Base-by-base conservation (phyloP, 208 protist species). In the Acanthamoeba castellanii region DNA sequence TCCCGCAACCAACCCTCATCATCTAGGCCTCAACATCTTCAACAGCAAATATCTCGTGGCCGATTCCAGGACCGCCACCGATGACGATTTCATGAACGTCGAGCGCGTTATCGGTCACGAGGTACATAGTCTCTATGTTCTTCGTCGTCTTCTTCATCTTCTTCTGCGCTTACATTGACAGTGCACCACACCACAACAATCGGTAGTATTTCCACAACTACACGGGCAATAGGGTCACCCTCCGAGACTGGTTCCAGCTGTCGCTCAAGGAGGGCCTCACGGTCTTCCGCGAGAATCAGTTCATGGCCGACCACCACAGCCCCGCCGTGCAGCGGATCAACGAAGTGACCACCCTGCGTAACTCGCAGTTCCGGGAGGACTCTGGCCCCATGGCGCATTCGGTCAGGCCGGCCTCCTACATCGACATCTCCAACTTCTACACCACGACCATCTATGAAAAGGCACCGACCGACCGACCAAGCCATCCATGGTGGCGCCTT, bases 191-290 rank as follows among this genome's bases (percentile, higher is more conserved):
- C 45, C 4, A 47, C 45, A 47, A 9, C 4, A 11, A 0, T 30
- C 68, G 45, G 45, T 47, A 76, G 90, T 98, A 98, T 96, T 98
- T 98, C 92, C 97, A 98, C 95, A 97, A 97, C 92, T 97, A 96
- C 96, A 97, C 97, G 25, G 97, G 97, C 25, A 97, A 97, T 92
- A 95, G 97, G 34, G 96, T 97, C 8, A 97, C 97, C 34, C 96
- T 94, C 70, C 82, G 96, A 27, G 96, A 97, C 95, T 97, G 97
- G 97, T 97, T 97, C 95, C 96, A 97, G 94, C 97, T 97, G 20
- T 96, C 95, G 25, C 96, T 97, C 82, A 98, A 98, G 95, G 97
- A 98, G 93, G 97, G 97, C 30, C 95, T 98, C 22, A 98, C 97
- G 11, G 97, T 98, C 27, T 98, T 96, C 95, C 92, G 97, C 59